Base-by-base conservation (phyloP, 192 early-diverging fungal species). In the Podila verticillata region DNA sequence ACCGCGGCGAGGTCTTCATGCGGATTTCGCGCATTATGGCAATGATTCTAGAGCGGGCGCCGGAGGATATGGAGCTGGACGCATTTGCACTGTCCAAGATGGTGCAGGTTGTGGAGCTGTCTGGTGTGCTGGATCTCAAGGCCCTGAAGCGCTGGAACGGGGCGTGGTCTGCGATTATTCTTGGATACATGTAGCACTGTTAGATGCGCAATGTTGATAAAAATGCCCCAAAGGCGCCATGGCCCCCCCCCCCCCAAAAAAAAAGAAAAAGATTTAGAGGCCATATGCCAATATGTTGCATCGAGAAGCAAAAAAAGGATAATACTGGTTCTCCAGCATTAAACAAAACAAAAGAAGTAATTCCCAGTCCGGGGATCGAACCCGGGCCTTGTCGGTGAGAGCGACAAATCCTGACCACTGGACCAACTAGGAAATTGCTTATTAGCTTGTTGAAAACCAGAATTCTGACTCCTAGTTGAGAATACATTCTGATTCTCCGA, bases 351-450 rank as follows among this genome's bases (percentile, higher is more conserved):
- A 57, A n/a, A 51, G 65, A 63, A 35, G 24, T 44, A 62, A 62
- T 77, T 77, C 74, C 74, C 74, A 77, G 74, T 77, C 74, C 74
- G 74, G 74, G 74, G 74, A 77, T 77, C 74, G 74, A 78, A 78
- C 68, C 75, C 75, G 75, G 75, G 75, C 75, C 75, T 79, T 79
- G 75, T 79, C 75, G 75, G 75, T 79, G 75, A 79, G 75, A 79
- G 75, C 75, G 75, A 80, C 75, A 78, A 78, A 78, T 78, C 74
- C 74, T 77, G 39, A 44, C 39, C 39, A 44, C 39, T 44, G 39
- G 39, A 44, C 39, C 39, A 44, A 44, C 39, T 44, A 44, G 39
- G 39, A 44, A 44, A 44, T 15, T 44, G 17, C 66, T 66, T 15
- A 15, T 15, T 13, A 44, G 39, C 39, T 15, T 44, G 39, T 15